Percentiles rank a stretch among this genome's conserved stretches.
Evolutionary conservation across 805 yeast species (phyloP).

Genomic region (Pichia rugopelliculosa): DNA sequence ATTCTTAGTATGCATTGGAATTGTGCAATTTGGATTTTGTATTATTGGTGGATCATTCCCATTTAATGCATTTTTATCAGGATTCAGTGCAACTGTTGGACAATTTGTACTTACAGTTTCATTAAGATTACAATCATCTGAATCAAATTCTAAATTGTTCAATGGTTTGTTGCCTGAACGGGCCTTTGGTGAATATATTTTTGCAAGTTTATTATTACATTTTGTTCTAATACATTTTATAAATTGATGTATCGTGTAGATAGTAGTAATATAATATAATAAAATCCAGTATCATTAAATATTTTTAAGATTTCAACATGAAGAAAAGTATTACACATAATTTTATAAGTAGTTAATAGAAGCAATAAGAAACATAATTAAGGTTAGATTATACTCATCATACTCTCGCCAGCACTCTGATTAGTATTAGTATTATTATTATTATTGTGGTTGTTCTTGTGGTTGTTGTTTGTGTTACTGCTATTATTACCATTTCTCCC

Average conservation of each 20-base stretch:
- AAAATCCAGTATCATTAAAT: not conserved
- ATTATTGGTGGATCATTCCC: slow-evolving; percentile 83
- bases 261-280: not conserved
- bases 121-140: slow-evolving; percentile 63
- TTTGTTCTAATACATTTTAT: slow-evolving; percentile 87
- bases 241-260: slow-evolving; percentile 41
- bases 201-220: slow-evolving; percentile 84
- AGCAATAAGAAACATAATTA: not conserved
- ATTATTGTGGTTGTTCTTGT: too few species aligned
- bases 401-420: slow-evolving; percentile 26
- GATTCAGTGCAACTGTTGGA: slow-evolving; percentile 87
- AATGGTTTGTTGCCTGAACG: slow-evolving; percentile 31
- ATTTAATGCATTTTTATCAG: slow-evolving; percentile 93
- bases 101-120: slow-evolving; percentile 87
- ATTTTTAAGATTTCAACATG: not conserved
- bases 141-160: slow-evolving; percentile 19
- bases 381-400: slow-evolving; percentile 26
- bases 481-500: slow-evolving; percentile 7
- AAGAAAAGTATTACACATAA: slow-evolving; percentile 4
- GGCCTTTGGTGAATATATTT: slow-evolving; percentile 81
- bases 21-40: slow-evolving; percentile 72
- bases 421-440: slow-evolving; percentile 11
- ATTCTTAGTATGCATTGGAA: slow-evolving; percentile 68
- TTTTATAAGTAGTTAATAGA: not conserved
- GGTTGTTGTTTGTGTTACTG: too few species aligned